Percentiles rank a stretch among this genome's conserved stretches.
phyloP scores from a whole-genome alignment of 75 land plant genomes.

The Ceratopteris richardii region DNA sequence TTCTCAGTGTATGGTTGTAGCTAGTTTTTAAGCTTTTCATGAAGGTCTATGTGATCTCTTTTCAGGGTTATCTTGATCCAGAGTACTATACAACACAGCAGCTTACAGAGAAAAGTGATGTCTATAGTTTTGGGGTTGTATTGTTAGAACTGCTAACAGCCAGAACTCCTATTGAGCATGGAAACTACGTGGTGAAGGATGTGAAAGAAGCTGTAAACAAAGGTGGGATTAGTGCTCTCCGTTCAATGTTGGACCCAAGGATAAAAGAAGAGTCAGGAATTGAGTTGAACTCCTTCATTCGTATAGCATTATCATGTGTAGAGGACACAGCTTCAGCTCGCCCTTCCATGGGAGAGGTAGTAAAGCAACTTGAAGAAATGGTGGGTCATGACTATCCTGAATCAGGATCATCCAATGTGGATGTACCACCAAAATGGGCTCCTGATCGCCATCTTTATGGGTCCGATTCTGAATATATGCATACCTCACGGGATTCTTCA shows the following conservation, averaged over 20 bases:
- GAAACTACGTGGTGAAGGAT: conserved; percentile 18
- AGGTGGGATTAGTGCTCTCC: conserved; percentile 10
- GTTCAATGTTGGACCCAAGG: conserved; percentile 13
- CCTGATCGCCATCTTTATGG: not conserved
- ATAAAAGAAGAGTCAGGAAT: not conserved
- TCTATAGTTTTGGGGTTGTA: conserved; percentile 40
- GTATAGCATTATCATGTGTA: conserved; percentile 59
- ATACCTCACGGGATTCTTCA: too few relatives aligned
- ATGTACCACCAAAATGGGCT: not conserved
- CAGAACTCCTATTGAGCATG: conserved; percentile 17
- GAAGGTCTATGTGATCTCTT: not conserved
- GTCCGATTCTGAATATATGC: too few relatives aligned
- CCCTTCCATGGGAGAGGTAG: conserved; percentile 69
- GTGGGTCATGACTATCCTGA: conserved; percentile 1
- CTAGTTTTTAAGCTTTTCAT: not conserved
- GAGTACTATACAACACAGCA: conserved; percentile 32
- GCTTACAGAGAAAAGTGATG: conserved; percentile 31
- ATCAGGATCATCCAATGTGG: not conserved
- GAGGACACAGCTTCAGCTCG: conserved; percentile 47
- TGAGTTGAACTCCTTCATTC: conserved; percentile 43
- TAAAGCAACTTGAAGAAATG: conserved; percentile 51
- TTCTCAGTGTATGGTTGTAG: too few relatives aligned
- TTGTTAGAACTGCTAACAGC: conserved; percentile 38
- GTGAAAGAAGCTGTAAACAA: conserved; percentile 9
- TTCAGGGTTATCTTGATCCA: conserved; percentile 39